These are phyloP conservation scores for Penicillium italicum DNA, from an alignment of 2,329 filamentous ascomycete genomes.

Conservation along the genomic window DNA sequence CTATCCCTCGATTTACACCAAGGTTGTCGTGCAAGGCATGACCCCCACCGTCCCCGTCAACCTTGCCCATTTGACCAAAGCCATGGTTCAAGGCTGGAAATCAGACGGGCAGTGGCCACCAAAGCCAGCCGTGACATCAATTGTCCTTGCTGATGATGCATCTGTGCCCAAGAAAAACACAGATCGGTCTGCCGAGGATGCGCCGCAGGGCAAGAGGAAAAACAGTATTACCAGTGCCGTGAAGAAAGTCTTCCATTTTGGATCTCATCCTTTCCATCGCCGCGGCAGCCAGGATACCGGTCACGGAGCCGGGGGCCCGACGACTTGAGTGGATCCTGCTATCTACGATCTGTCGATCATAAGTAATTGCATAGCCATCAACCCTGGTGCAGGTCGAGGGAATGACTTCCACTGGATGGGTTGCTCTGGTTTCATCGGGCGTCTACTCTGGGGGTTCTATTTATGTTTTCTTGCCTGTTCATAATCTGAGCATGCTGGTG, in stretches of 20 bases:
- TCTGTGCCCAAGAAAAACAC: constrained; percentile 21
- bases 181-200: constrained; percentile 6
- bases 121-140: constrained; percentile 43
- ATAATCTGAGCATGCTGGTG: constrained; percentile 6
- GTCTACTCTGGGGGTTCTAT: not conserved
- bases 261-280: constrained; percentile 37
- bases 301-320: constrained; percentile 1
- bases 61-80: constrained; percentile 71
- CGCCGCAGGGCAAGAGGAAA: constrained; percentile 26
- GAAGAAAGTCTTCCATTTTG: constrained; percentile 41
- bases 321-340: constrained; percentile 1
- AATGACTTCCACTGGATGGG: not conserved
- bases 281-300: constrained; percentile 24
- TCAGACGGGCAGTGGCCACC: constrained; percentile 91
- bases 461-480: not conserved
- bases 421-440: constrained; percentile 1
- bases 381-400: not conserved
- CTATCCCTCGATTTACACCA: constrained; percentile 83
- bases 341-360: not conserved
- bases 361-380: constrained; percentile 7
- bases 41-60: constrained; percentile 88
- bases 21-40: constrained; percentile 74
- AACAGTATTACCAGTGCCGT: constrained; percentile 40
- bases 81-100: constrained; percentile 88
- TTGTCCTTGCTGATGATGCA: constrained; percentile 31